Conservation (phyloP, 2,329 filamentous ascomycete species). For the Penicillium sp. region DNA sequence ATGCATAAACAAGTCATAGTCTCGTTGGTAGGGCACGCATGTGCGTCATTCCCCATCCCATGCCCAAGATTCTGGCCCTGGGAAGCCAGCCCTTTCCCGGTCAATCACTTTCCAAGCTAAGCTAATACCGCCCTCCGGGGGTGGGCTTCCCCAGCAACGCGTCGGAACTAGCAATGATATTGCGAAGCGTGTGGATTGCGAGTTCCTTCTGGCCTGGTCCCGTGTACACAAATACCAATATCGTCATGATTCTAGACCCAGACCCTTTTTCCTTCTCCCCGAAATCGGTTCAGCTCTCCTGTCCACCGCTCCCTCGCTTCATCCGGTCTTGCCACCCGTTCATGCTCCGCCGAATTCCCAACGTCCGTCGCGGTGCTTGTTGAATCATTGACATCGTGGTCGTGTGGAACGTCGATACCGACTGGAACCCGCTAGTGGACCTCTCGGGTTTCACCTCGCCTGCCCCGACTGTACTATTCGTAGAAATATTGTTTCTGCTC, state of each 20-base stretch:
- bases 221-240: constrained; percentile 2
- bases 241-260: constrained; percentile 13
- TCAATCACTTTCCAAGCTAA: constrained; percentile 14
- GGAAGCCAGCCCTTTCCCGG: constrained; percentile 4
- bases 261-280: neutral
- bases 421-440: constrained; percentile 25
- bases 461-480: constrained; percentile 14
- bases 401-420: constrained; percentile 39
- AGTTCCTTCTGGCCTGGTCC: constrained; percentile 1
- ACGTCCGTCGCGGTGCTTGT: constrained; percentile 35
- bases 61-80: constrained; percentile 7
- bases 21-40: constrained; percentile 2
- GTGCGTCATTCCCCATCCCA: constrained; percentile 9
- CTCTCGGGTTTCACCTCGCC: constrained; percentile 28
- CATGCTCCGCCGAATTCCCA: constrained; percentile 46
- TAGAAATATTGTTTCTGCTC: constrained; percentile 4
- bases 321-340: constrained; percentile 45
- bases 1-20: constrained; percentile 10
- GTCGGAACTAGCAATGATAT: constrained; percentile 6
- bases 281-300: constrained; percentile 8
- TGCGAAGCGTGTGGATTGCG: constrained; percentile 7
- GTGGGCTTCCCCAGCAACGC: constrained; percentile 7
- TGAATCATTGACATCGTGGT: constrained; percentile 42
- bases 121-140: neutral
- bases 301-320: constrained; percentile 32